Evolutionary conservation across 1,284 basidiomycete genomes (phyloP), one percentile per base, ranked within the genome.

Genomic region (Coniferiporia sulphurascens): DNA sequence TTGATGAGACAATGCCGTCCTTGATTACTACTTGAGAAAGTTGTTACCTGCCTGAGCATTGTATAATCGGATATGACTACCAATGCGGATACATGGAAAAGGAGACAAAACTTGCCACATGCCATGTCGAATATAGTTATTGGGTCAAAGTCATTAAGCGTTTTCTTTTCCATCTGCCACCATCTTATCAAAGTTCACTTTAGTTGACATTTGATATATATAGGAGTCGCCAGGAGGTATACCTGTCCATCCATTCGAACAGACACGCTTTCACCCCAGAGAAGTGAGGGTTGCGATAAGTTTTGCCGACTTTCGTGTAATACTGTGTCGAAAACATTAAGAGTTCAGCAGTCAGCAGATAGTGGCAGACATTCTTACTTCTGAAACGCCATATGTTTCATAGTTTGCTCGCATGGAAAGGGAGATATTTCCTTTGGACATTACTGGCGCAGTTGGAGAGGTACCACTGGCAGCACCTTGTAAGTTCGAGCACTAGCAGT

Each of bases 241-340:
- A 80, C 81, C 72, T 77, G 67, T 80, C 80, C 9, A 85, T 69
- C 78, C 82, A 83, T 41, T 75, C 67, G 62, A 78, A 78, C 48
- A 82, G 65, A 63, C 83, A 84, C 38, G 78, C 79, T 62, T 82
- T 78, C 52, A 89, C 78, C 2, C 85, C 86, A 0, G 82, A 83
- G 63, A 83, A 88, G 71, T 89, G 87, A 0, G 87, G 86, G 65
- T 89, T 90, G 21, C 86, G 80, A 69, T 89, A 89, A 8, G 80
- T 82, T 17, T 81, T 72, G 12, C 81, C 80, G 1, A 87, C 84
- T 72, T 82, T 72, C 56, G 69, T 71, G 62, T 74, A 75, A 61
- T 81, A 80, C 78, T 80, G 58, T 44, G 48, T 27, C 12, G n/a
- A 13, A 49, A 27, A 46, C 3, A 22, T 48, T n/a, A 10, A 17